Conservation (phyloP, 2,329 filamentous ascomycete species). For the Penicillium sp. region DNA sequence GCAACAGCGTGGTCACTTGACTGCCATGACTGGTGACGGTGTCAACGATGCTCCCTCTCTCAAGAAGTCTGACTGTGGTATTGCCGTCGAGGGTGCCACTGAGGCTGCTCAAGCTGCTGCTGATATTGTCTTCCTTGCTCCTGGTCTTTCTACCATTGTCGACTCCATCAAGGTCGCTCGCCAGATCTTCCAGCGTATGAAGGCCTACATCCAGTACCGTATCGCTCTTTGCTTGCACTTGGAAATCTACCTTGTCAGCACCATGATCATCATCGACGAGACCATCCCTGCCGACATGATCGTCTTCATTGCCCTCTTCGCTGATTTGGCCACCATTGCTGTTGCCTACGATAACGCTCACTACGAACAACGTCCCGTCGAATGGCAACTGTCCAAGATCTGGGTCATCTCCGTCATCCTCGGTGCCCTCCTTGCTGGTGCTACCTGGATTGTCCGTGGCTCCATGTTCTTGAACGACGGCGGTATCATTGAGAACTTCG, state of each 20-base stretch:
- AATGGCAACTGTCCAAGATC: constrained; percentile 73
- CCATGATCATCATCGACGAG: constrained; percentile 72
- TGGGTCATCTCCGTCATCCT: constrained; percentile 59
- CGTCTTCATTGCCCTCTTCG: constrained; percentile 70
- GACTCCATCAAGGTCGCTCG: constrained; percentile 65
- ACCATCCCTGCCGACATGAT: constrained; percentile 65
- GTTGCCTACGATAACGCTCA: constrained; percentile 72
- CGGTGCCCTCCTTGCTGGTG: constrained; percentile 61
- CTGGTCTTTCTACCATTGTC: constrained; percentile 65
- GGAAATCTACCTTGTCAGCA: constrained; percentile 67
- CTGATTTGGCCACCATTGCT: constrained; percentile 69
- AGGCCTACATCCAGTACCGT: constrained; percentile 68
- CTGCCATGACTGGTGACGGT: constrained; percentile 68
- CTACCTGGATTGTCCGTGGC: constrained; percentile 66
- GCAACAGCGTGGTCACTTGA: constrained; percentile 63
- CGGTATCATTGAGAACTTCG: constrained; percentile 67
- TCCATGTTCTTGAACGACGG: constrained; percentile 62
- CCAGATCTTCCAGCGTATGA: constrained; percentile 70
- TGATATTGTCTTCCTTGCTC: constrained; percentile 66
- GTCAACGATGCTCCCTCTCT: constrained; percentile 66
- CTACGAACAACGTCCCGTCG: constrained; percentile 66
- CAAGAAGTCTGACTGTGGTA: constrained; percentile 67
- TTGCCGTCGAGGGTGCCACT: constrained; percentile 63
- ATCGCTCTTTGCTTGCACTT: constrained; percentile 66
- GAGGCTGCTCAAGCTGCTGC: constrained; percentile 65